Evolutionary conservation across 257 asterid species (phyloP).

Genomic region (Euphrasia confusa): DNA sequence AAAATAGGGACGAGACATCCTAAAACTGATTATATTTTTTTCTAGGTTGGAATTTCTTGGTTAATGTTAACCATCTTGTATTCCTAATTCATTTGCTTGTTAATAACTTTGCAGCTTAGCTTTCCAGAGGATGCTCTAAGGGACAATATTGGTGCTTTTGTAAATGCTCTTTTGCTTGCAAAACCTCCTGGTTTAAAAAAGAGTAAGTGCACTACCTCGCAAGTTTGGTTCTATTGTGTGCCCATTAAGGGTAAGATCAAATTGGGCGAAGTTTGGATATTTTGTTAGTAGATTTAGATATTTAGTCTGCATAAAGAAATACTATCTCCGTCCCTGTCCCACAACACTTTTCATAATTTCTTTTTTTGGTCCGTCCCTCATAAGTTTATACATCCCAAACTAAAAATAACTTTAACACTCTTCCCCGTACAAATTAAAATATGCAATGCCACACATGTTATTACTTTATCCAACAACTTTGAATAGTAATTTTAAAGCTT

Average conservation of each 20-base stretch:
- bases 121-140: constrained; percentile 72
- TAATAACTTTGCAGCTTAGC: constrained; percentile 52
- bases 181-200: constrained; percentile 92
- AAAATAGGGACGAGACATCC: too few relatives aligned
- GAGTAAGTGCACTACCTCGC: constrained; percentile 53
- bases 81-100: constrained; percentile 13
- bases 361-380: too few relatives aligned
- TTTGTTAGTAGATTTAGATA: too few relatives aligned
- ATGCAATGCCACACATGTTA: too few relatives aligned
- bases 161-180: constrained; percentile 79
- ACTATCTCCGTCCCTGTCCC: too few relatives aligned
- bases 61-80: constrained; percentile 3
- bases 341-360: not conserved
- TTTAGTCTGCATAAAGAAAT: constrained; percentile 3
- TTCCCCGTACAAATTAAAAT: too few relatives aligned
- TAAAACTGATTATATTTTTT: not conserved
- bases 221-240: not conserved
- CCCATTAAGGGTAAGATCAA: constrained; percentile 11
- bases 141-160: constrained; percentile 88
- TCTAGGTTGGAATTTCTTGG: not conserved
- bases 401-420: too few relatives aligned
- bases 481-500: not conserved
- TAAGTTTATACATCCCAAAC: too few relatives aligned
- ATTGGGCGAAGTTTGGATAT: not conserved
- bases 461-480: too few relatives aligned